phyloP scores from a whole-genome alignment of 75 land plant genomes.

The Pinus albicaulis region DNA sequence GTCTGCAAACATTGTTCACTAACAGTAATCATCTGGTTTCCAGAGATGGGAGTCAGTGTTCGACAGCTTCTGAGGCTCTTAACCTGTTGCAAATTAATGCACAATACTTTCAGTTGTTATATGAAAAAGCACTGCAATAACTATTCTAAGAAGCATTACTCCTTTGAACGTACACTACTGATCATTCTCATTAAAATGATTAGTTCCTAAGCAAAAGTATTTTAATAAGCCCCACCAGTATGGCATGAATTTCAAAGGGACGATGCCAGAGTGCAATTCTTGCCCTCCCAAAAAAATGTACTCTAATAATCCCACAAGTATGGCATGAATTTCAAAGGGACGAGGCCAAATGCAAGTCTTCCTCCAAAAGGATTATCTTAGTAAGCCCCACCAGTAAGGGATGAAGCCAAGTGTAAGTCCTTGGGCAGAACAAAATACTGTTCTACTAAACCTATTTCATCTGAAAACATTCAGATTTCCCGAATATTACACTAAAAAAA shows the following conservation, averaged over 20 bases:
- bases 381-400: not conserved
- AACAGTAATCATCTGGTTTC: not conserved
- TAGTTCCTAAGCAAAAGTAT: not conserved
- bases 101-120: not conserved
- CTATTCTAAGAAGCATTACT: not conserved
- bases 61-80: not conserved
- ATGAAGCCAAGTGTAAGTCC: not conserved
- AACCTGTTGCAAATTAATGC: slow-evolving; percentile 2
- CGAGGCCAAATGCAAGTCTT: no score
- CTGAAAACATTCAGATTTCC: not conserved
- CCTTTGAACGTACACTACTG: not conserved
- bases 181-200: not conserved
- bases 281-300: not conserved
- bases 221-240: not conserved
- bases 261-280: not conserved
- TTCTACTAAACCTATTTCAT: not conserved
- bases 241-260: no score
- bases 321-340: no score
- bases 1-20: not conserved
- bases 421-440: not conserved
- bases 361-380: not conserved
- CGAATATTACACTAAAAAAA: not conserved
- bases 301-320: not conserved
- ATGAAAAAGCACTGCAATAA: not conserved
- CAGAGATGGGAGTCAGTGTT: not conserved